Conservation (phyloP, 306 rosid genomes). For the Mimosa pudica region DNA sequence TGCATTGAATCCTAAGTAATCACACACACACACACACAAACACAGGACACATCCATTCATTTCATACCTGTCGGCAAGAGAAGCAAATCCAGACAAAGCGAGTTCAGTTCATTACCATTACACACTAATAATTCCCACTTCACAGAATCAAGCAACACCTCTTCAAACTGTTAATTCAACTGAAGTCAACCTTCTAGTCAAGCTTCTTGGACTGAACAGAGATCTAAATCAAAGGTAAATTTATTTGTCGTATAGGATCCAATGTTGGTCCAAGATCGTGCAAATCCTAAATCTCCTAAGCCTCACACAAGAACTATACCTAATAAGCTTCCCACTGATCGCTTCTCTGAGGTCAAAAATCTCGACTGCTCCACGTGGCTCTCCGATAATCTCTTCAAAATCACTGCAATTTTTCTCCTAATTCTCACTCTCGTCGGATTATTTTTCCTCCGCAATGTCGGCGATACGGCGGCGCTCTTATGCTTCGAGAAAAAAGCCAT, state of each 20-base stretch:
- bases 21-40: constrained; percentile 40
- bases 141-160: constrained; percentile 39
- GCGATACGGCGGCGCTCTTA: constrained; percentile 84
- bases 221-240: constrained; percentile 8
- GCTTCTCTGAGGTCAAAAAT: constrained; percentile 56
- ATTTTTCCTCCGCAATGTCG: constrained; percentile 81
- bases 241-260: constrained; percentile 28
- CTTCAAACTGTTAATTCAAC: constrained; percentile 41
- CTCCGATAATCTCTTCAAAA: constrained; percentile 64
- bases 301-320: constrained; percentile 51
- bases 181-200: constrained; percentile 34
- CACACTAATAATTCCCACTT: background rate
- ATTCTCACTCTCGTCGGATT: constrained; percentile 69
- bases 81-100: background rate
- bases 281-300: constrained; percentile 47
- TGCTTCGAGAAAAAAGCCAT: constrained; percentile 71
- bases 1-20: constrained; percentile 66
- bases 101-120: too few species aligned
- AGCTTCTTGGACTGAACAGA: constrained; percentile 1
- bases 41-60: background rate
- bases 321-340: constrained; percentile 46
- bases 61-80: constrained; percentile 40
- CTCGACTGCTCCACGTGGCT: constrained; percentile 65
- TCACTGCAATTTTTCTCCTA: constrained; percentile 53
- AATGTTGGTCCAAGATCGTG: constrained; percentile 92